Conservation (phyloP, 805 yeast species). For the Spathaspora hagerdaliae region DNA sequence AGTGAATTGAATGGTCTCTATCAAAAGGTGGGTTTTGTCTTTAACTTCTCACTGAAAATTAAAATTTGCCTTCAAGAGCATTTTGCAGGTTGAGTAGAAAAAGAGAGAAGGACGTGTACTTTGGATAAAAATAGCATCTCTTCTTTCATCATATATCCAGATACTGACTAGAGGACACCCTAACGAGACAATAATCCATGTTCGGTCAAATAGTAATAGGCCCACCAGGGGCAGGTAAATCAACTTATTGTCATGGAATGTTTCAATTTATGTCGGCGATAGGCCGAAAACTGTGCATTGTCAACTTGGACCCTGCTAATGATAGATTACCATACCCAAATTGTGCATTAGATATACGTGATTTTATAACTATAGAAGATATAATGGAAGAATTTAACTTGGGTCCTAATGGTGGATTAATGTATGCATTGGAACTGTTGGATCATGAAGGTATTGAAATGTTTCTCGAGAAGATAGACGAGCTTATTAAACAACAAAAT, state of each 20-base stretch:
- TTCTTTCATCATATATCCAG: not conserved
- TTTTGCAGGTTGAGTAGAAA: too few species aligned
- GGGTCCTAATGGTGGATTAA: slow-evolving; percentile 90
- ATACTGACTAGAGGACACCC: too few species aligned
- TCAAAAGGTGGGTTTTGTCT: not conserved
- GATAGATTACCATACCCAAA: slow-evolving; percentile 62
- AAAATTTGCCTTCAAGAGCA: not conserved
- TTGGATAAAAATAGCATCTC: not conserved
- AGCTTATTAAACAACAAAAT: slow-evolving; percentile 49
- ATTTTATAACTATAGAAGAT: slow-evolving; percentile 70
- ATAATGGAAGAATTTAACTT: slow-evolving; percentile 66
- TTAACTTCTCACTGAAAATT: too few species aligned
- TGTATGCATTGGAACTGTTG: slow-evolving; percentile 77
- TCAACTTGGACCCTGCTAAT: slow-evolving; percentile 92
- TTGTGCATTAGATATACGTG: slow-evolving; percentile 74
- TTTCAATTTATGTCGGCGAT: slow-evolving; percentile 89
- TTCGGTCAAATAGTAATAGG: slow-evolving; percentile 94
- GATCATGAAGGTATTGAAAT: slow-evolving; percentile 92
- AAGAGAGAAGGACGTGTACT: not conserved
- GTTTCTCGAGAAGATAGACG: slow-evolving; percentile 73
- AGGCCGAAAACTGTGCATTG: slow-evolving; percentile 80
- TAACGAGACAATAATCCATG: slow-evolving; percentile 18
- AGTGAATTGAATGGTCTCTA: not conserved
- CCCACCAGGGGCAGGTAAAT: slow-evolving; percentile 97
- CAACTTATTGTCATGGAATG: slow-evolving; percentile 92